Conservation (phyloP, 805 yeast species). For the Scheffersomyces ergatensis region DNA sequence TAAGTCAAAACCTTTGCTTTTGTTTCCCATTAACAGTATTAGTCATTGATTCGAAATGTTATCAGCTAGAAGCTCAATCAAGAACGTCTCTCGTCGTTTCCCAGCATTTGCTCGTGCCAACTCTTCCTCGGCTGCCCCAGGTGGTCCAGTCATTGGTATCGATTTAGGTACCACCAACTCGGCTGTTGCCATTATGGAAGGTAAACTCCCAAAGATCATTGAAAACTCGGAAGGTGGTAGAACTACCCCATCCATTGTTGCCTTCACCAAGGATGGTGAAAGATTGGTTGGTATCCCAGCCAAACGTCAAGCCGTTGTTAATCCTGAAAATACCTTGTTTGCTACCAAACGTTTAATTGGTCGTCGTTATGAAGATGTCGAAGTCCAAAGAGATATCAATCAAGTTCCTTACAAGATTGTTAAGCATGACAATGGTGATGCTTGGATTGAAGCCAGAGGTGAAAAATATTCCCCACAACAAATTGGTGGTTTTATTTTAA, state of each 20-base stretch:
- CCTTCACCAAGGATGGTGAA: constrained; percentile 89
- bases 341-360: constrained; percentile 96
- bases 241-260: constrained; percentile 90
- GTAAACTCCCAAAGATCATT: constrained; percentile 69
- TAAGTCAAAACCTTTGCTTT: too few relatives aligned
- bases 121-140: constrained; percentile 31
- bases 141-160: constrained; percentile 72
- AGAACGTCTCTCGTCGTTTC: constrained; percentile 36
- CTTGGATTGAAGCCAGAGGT: constrained; percentile 92
- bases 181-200: constrained; percentile 84
- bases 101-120: constrained; percentile 24
- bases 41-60: constrained; percentile 24
- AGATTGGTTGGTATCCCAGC: constrained; percentile 93
- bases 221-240: constrained; percentile 78
- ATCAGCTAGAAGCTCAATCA: constrained; percentile 40
- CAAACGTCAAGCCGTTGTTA: constrained; percentile 92
- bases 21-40: too few relatives aligned
- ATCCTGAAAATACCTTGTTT: constrained; percentile 89
- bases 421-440: constrained; percentile 90
- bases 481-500: constrained; percentile 87
- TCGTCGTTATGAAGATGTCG: constrained; percentile 83
- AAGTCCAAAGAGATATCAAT: constrained; percentile 85
- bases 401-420: constrained; percentile 90
- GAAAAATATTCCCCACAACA: constrained; percentile 91
- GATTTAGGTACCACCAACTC: constrained; percentile 90